These are phyloP conservation scores for Neurospora sp. DNA, from an alignment of 495 filamentous ascomycete genomes.

Conservation along the genomic window DNA sequence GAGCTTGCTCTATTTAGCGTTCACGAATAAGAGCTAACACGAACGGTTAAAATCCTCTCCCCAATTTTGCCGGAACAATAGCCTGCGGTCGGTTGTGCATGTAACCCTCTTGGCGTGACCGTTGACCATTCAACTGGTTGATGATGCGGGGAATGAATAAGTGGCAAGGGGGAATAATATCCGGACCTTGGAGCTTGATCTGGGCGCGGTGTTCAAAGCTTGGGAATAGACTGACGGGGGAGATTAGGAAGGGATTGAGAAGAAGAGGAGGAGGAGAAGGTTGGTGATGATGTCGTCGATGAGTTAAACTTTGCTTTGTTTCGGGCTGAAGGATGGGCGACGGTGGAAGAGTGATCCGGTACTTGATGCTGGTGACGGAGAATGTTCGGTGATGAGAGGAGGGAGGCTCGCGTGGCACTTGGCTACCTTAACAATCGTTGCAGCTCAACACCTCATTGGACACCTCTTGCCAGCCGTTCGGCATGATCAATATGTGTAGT, in stretches of 20 bases:
- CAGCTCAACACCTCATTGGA: neutral
- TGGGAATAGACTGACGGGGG: neutral
- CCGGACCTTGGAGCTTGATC: neutral
- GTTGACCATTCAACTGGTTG: neutral
- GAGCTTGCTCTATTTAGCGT: neutral
- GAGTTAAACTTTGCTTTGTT: neutral
- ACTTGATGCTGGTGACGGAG: neutral
- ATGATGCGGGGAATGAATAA: neutral
- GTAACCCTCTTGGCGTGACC: neutral
- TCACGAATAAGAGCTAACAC: neutral
- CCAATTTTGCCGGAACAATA: neutral
- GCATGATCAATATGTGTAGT: neutral
- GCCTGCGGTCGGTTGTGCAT: neutral
- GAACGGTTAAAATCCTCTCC: neutral
- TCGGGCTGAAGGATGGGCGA: neutral
- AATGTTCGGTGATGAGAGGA: neutral
- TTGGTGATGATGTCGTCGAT: neutral
- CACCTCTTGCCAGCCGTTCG: neutral
- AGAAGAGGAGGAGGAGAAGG: neutral
- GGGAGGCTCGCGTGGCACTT: neutral
- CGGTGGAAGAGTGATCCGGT: neutral
- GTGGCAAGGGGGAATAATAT: neutral
- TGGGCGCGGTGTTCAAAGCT: neutral
- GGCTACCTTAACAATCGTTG: neutral
- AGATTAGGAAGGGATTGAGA: neutral